phyloP scores from a whole-genome alignment of 768 basidiomycete genomes.

The Leccinum ochraceum region DNA sequence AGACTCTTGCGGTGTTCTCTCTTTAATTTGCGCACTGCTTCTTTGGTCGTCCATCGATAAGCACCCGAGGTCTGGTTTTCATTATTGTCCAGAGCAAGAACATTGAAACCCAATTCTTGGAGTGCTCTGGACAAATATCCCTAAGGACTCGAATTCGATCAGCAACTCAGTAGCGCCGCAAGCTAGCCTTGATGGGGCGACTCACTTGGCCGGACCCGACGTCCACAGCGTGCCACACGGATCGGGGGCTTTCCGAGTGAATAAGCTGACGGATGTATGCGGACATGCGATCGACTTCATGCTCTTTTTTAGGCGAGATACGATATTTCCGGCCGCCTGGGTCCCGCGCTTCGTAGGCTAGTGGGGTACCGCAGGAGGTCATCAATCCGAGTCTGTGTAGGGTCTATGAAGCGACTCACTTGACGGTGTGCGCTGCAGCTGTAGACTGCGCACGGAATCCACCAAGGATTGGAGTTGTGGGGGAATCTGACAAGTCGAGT shows the following conservation, averaged over 20 bases:
- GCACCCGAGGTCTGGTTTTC: conserved; percentile 61
- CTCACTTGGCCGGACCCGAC: conserved; percentile 72
- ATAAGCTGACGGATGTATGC: conserved; percentile 46
- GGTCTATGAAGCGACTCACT: conserved; percentile 11
- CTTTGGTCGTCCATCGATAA: conserved; percentile 40
- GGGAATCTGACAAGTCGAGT: conserved; percentile 22
- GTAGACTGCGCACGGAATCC: conserved; percentile 27
- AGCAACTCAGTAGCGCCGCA: neutral
- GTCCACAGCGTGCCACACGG: conserved; percentile 57
- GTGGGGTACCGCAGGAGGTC: neutral
- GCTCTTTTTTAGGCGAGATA: conserved; percentile 76
- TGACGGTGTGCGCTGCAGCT: conserved; percentile 25
- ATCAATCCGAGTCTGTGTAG: neutral
- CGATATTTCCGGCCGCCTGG: conserved; percentile 35
- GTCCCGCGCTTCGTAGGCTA: conserved; percentile 11
- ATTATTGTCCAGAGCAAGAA: conserved; percentile 70
- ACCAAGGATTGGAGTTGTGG: conserved; percentile 21
- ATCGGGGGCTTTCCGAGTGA: conserved; percentile 25
- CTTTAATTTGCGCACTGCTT: conserved; percentile 21
- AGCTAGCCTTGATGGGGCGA: conserved; percentile 6
- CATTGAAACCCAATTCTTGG: conserved; percentile 38
- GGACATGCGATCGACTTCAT: conserved; percentile 69
- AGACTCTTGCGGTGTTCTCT: conserved; percentile 11
- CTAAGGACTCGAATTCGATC: conserved; percentile 31
- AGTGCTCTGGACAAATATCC: conserved; percentile 63